Evolutionary conservation across 306 rosid species (phyloP).

Genomic region (barrel medic (Medicago truncatula)): DNA sequence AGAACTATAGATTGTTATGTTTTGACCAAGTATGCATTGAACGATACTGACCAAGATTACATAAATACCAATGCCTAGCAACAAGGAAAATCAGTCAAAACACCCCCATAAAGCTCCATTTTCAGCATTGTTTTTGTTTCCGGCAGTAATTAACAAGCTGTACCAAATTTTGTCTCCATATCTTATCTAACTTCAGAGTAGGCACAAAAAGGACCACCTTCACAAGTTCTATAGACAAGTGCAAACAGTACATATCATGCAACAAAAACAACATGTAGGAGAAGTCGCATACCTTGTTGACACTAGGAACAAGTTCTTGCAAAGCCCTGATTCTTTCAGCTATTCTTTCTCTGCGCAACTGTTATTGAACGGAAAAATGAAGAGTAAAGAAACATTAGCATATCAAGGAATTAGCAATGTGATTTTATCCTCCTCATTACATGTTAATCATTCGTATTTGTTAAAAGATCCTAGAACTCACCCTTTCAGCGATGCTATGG

Average conservation of each 20-base stretch:
- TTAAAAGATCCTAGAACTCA: constrained; percentile 47
- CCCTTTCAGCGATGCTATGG: constrained; percentile 99
- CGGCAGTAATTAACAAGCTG: background rate
- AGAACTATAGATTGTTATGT: constrained; percentile 20
- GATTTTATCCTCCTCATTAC: constrained; percentile 20
- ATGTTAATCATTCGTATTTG: background rate
- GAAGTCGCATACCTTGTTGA: constrained; percentile 72
- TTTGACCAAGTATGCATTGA: background rate
- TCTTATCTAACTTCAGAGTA: background rate
- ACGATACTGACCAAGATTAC: constrained; percentile 2
- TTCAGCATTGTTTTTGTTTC: constrained; percentile 6
- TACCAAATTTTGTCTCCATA: background rate
- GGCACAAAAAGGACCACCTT: constrained; percentile 1
- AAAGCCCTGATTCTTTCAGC: constrained; percentile 97
- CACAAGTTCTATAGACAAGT: constrained; percentile 10
- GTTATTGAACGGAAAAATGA: constrained; percentile 40
- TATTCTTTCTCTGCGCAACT: constrained; percentile 98
- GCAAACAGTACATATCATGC: constrained; percentile 19
- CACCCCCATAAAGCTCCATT: constrained; percentile 23
- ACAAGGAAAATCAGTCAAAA: constrained; percentile 3
- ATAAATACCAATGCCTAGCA: constrained; percentile 13
- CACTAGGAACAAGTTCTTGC: constrained; percentile 97
- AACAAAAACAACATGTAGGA: constrained; percentile 30
- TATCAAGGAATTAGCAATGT: background rate
- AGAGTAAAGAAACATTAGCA: background rate